phyloP scores from a whole-genome alignment of 768 basidiomycete species.

The Epithele typhae region DNA sequence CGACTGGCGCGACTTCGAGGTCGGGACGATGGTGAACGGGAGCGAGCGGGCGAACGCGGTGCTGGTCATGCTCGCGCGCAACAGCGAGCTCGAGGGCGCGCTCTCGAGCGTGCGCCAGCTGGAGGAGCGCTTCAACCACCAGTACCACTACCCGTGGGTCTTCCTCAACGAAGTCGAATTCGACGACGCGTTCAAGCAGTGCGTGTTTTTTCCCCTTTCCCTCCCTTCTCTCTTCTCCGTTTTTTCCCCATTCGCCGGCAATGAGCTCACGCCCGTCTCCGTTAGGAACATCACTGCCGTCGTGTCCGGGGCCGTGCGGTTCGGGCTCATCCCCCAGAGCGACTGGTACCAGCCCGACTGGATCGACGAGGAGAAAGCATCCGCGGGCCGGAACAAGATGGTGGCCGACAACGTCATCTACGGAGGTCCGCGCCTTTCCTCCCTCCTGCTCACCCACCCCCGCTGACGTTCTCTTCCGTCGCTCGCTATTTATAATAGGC shows the following conservation, averaged over 20 bases:
- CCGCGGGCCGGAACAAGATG: slow-evolving; percentile 48
- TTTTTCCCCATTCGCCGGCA: too few species aligned
- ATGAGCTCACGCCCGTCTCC: too few species aligned
- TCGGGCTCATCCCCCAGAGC: slow-evolving; percentile 55
- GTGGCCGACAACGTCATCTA: slow-evolving; percentile 42
- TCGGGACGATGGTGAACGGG: too few species aligned
- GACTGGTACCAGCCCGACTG: slow-evolving; percentile 72
- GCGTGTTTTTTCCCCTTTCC: slow-evolving; percentile 22
- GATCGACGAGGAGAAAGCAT: slow-evolving; percentile 67
- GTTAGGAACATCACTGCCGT: slow-evolving; percentile 23
- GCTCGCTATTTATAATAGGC: slow-evolving; percentile 18
- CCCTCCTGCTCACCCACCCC: not conserved
- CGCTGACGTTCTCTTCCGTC: not conserved
- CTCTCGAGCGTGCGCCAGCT: slow-evolving; percentile 65
- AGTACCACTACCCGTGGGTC: slow-evolving; percentile 79
- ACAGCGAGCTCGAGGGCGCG: slow-evolving; percentile 56
- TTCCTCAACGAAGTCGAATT: slow-evolving; percentile 88
- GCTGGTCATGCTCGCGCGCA: slow-evolving; percentile 54
- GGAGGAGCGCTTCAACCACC: slow-evolving; percentile 85
- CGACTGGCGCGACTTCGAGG: too few species aligned
- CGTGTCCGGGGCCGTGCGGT: slow-evolving; percentile 36
- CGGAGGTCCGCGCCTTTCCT: slow-evolving; percentile 33
- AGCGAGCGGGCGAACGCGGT: slow-evolving; percentile 28
- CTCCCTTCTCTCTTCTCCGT: not conserved
- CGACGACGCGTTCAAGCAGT: slow-evolving; percentile 68